phyloP scores from a whole-genome alignment of 164 flowering plant species.

The Berberis vulgaris region DNA sequence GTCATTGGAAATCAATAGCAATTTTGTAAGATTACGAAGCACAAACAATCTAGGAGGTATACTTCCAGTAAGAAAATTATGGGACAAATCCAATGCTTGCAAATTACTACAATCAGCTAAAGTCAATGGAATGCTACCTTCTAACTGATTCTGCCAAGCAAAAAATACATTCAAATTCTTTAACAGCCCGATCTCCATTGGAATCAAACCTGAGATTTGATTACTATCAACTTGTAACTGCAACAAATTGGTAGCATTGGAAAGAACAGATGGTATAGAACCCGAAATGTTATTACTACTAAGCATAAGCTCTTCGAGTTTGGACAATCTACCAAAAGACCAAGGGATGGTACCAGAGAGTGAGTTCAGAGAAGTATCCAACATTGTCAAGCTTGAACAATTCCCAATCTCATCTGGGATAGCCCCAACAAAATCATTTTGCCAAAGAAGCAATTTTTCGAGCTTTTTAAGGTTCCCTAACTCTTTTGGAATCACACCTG shows the following conservation, averaged over 20 bases:
- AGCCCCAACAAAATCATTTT: conserved; percentile 54
- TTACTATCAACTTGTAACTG: conserved; percentile 61
- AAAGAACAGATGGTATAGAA: conserved; percentile 45
- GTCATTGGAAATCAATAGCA: conserved; percentile 66
- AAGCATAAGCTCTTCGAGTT: conserved; percentile 62
- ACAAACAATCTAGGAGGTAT: conserved; percentile 62
- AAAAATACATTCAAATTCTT: conserved; percentile 39
- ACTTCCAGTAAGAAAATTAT: conserved; percentile 54
- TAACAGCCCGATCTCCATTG: conserved; percentile 49
- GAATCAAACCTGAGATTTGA: conserved; percentile 63
- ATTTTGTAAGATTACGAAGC: conserved; percentile 65
- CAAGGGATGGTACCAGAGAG: conserved; percentile 67
- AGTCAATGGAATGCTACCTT: conserved; percentile 58
- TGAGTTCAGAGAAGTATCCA: conserved; percentile 72
- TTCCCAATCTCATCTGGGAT: conserved; percentile 84
- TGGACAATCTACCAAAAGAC: conserved; percentile 40
- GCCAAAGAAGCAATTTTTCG: conserved; percentile 68
- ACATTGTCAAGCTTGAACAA: conserved; percentile 40
- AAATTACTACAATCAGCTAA: conserved; percentile 40
- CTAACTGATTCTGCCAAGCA: conserved; percentile 68
- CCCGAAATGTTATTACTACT: conserved; percentile 68
- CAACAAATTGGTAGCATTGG: conserved; percentile 34
- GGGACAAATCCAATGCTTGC: conserved; percentile 60
- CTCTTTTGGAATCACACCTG: conserved; percentile 65
- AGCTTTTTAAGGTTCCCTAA: conserved; percentile 66